A percentile compares a stretch with the other conserved stretches of the same genome.
phyloP scores from a whole-genome alignment of 441 rosid genomes.

The Capsella rubella region DNA sequence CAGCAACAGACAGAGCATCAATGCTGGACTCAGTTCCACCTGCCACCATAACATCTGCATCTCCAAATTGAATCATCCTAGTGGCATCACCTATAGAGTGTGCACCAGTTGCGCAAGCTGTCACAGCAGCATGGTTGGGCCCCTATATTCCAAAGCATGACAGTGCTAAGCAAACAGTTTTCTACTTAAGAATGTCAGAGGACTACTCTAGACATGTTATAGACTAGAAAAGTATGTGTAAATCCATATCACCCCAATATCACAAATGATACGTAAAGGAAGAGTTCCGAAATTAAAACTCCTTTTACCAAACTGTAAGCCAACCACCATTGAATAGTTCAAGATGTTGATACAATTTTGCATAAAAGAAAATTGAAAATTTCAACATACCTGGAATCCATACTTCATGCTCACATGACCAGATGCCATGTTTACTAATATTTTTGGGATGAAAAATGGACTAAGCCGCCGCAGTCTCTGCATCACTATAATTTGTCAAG shows the following conservation, averaged over 20 bases:
- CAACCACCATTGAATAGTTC: neutral
- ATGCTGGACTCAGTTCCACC: slow-evolving; percentile 98
- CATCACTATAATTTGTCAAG: slow-evolving; percentile 39
- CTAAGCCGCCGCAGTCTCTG: slow-evolving; percentile 90
- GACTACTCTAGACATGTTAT: slow-evolving; percentile 2
- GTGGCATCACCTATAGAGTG: slow-evolving; percentile 97
- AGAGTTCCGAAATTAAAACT: neutral
- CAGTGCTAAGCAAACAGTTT: slow-evolving; percentile 22
- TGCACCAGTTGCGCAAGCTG: slow-evolving; percentile 98
- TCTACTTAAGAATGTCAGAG: slow-evolving; percentile 13
- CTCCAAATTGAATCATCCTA: slow-evolving; percentile 97
- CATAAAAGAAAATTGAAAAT: neutral
- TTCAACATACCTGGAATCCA: slow-evolving; percentile 80
- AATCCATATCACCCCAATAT: neutral
- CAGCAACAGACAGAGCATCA: slow-evolving; percentile 94
- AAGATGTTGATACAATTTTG: slow-evolving; percentile 8
- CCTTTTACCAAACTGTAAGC: neutral
- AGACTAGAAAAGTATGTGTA: neutral
- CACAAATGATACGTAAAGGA: neutral
- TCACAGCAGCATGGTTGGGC: slow-evolving; percentile 98
- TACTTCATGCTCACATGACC: slow-evolving; percentile 96
- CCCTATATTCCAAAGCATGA: slow-evolving; percentile 65
- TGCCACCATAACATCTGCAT: slow-evolving; percentile 93
- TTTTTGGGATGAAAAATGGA: slow-evolving; percentile 91
- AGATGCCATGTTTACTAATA: slow-evolving; percentile 93